Evolutionary conservation across 2,329 filamentous ascomycete species (phyloP).

Genomic region (Didymella lethalis): DNA sequence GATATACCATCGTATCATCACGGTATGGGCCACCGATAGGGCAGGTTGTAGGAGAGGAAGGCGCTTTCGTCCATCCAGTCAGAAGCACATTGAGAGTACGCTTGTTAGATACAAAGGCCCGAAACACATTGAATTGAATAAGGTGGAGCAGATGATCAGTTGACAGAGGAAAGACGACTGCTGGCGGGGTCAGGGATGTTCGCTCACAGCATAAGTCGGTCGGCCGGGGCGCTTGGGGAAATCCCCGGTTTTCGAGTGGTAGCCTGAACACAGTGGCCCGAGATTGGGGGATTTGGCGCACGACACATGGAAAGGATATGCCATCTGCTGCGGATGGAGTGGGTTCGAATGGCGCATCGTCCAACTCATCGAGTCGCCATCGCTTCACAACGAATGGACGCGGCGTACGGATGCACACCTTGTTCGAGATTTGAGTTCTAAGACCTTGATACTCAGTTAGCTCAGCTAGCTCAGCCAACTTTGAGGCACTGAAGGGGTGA

Average conservation of each 20-base stretch:
- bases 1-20: constrained; percentile 16
- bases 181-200: not conserved
- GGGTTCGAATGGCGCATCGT: not conserved
- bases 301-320: not conserved
- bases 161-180: not conserved
- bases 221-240: not conserved
- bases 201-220: not conserved
- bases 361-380: not conserved
- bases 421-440: not conserved
- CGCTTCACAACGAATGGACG: not conserved
- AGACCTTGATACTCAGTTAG: not conserved
- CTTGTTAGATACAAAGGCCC: not conserved
- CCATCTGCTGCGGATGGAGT: not conserved
- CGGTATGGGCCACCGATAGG: constrained; percentile 13
- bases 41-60: constrained; percentile 15
- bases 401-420: not conserved
- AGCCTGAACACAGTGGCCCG: not conserved
- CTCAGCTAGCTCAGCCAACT: not conserved
- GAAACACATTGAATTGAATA: not conserved
- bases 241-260: not conserved
- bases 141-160: not conserved
- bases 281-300: not conserved
- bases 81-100: not conserved
- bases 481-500: not conserved
- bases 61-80: constrained; percentile 11